Conservation (phyloP, 1,284 basidiomycete species). For the Boletus semigastroideus region DNA sequence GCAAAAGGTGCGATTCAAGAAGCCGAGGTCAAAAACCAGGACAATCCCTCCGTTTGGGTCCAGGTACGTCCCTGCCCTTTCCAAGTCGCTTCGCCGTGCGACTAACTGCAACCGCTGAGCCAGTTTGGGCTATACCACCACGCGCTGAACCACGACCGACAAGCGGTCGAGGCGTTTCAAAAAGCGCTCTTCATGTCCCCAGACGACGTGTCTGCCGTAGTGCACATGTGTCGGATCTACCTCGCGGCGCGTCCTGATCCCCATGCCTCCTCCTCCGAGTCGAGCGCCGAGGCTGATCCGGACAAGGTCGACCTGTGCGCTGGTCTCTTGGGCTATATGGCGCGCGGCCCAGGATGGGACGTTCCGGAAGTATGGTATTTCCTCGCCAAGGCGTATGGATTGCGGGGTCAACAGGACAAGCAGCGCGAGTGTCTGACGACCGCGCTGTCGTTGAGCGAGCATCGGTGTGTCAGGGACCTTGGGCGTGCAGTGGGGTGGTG, state of each 20-base stretch:
- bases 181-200: constrained; percentile 82
- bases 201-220: constrained; percentile 72
- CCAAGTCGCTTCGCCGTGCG: background rate
- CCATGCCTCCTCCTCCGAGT: constrained; percentile 19
- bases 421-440: constrained; percentile 75
- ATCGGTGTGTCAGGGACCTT: constrained; percentile 63
- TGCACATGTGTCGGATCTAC: constrained; percentile 77
- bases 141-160: constrained; percentile 53
- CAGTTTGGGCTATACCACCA: constrained; percentile 79
- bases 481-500: constrained; percentile 69
- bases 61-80: constrained; percentile 58
- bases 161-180: constrained; percentile 74
- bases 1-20: constrained; percentile 91
- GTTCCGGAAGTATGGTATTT: constrained; percentile 92
- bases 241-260: constrained; percentile 43
- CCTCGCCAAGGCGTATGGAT: constrained; percentile 75
- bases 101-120: background rate
- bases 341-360: constrained; percentile 78
- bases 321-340: constrained; percentile 62
- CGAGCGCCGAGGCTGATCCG: constrained; percentile 31
- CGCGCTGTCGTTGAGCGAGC: constrained; percentile 74
- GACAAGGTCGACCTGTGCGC: constrained; percentile 74
- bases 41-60: constrained; percentile 90
- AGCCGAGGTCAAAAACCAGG: constrained; percentile 87
- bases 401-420: constrained; percentile 68